phyloP scores from a whole-genome alignment of 129 eudicot species.

The Flaveria robusta region DNA sequence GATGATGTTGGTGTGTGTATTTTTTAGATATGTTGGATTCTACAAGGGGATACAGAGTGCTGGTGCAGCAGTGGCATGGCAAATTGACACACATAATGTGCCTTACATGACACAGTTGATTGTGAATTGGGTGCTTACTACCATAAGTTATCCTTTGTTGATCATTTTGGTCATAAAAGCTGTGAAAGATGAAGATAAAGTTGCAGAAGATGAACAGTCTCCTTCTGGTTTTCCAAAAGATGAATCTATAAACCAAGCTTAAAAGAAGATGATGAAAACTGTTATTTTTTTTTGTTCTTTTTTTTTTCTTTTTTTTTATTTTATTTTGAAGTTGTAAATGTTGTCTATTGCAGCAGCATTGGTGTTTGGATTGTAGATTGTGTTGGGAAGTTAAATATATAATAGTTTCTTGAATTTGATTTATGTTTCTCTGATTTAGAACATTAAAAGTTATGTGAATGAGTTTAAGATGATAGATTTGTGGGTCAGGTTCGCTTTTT shows the following conservation, averaged over 20 bases:
- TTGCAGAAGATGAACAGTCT: constrained; percentile 32
- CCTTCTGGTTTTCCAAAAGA: constrained; percentile 25
- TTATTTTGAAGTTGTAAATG: constrained; percentile 19
- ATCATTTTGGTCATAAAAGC: constrained; percentile 60
- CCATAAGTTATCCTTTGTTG: constrained; percentile 68
- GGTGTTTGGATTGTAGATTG: constrained; percentile 25
- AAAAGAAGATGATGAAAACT: constrained; percentile 4
- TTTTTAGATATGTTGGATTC: constrained; percentile 70
- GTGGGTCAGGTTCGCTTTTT: too few species aligned
- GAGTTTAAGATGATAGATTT: neutral
- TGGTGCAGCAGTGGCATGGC: constrained; percentile 97
- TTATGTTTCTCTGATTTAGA: neutral
- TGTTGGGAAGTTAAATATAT: neutral
- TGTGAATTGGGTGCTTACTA: constrained; percentile 67
- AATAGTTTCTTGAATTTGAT: neutral
- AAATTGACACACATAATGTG: constrained; percentile 65
- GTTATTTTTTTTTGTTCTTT: neutral
- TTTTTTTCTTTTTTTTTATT: neutral
- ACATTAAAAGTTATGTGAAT: neutral
- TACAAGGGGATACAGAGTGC: constrained; percentile 98
- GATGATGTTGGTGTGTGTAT: neutral
- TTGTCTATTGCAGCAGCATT: constrained; percentile 8
- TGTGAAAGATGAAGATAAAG: constrained; percentile 60
- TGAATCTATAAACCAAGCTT: constrained; percentile 30
- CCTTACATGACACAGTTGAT: constrained; percentile 59